phyloP scores from a whole-genome alignment of 805 yeast species.

The Candida broadrunensis region DNA sequence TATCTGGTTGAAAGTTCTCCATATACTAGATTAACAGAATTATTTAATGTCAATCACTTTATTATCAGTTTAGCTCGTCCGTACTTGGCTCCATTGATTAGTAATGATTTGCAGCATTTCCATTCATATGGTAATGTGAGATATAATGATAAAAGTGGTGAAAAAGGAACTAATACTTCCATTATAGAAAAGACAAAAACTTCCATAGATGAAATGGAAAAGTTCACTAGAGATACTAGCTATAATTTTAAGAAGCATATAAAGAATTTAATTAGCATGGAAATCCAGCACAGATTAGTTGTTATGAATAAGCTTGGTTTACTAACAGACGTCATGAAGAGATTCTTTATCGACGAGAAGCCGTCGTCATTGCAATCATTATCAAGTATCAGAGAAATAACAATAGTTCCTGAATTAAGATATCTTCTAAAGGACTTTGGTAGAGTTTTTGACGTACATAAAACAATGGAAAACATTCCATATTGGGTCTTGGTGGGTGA shows the following conservation, averaged over 20 bases:
- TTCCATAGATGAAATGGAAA: constrained; percentile 29
- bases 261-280: constrained; percentile 65
- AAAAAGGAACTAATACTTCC: constrained; percentile 5
- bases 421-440: constrained; percentile 70
- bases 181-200: constrained; percentile 30
- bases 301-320: constrained; percentile 77
- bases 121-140: constrained; percentile 34
- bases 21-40: constrained; percentile 82
- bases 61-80: constrained; percentile 91
- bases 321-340: constrained; percentile 63
- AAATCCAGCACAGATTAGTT: constrained; percentile 79
- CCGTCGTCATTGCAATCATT: constrained; percentile 67
- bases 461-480: constrained; percentile 68
- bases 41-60: constrained; percentile 93
- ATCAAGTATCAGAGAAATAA: constrained; percentile 63
- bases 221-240: constrained; percentile 30
- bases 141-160: constrained; percentile 15
- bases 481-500: constrained; percentile 93
- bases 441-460: constrained; percentile 73
- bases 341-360: constrained; percentile 84
- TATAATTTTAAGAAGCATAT: constrained; percentile 30
- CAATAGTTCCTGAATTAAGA: constrained; percentile 84
- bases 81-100: constrained; percentile 84
- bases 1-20: constrained; percentile 47
- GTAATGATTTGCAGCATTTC: constrained; percentile 76